Conservation (phyloP, 1,139 yeast species). For the Debaryomyces fabryi region DNA sequence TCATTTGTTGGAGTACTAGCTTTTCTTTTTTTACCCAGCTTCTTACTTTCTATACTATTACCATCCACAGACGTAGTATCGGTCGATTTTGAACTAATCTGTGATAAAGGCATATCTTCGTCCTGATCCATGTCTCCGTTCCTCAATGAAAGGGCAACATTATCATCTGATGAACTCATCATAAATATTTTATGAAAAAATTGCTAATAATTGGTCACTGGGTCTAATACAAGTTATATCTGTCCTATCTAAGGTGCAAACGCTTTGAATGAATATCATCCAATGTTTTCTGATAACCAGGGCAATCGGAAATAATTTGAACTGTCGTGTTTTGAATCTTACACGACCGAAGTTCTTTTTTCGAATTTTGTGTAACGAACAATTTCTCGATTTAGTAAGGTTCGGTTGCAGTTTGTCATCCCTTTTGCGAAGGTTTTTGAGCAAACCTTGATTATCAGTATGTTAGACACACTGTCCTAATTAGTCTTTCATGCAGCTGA, state of each 20-base stretch:
- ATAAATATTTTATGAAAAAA: background rate
- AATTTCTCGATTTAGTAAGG: background rate
- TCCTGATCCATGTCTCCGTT: conserved; percentile 7
- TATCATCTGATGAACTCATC: conserved; percentile 23
- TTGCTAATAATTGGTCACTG: background rate
- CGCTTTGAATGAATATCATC: background rate
- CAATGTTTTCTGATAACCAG: background rate
- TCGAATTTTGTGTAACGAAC: background rate
- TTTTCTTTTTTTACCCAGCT: conserved; percentile 5
- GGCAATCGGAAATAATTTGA: background rate
- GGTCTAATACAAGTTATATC: background rate
- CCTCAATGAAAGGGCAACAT: conserved; percentile 16
- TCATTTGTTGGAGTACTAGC: background rate
- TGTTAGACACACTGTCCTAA: background rate
- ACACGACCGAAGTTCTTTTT: background rate
- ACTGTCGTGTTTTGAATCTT: background rate
- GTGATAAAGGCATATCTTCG: conserved; percentile 15
- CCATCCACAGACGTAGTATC: conserved; percentile 4
- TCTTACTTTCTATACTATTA: conserved; percentile 8
- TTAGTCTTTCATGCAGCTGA: background rate
- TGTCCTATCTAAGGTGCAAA: background rate
- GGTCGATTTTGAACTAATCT: conserved; percentile 4
- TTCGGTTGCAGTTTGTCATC: background rate
- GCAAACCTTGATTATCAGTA: background rate
- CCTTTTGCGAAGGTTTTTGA: background rate